These are phyloP conservation scores for Trametes villosa DNA, from an alignment of 768 basidiomycete genomes.

Conservation along the genomic window DNA sequence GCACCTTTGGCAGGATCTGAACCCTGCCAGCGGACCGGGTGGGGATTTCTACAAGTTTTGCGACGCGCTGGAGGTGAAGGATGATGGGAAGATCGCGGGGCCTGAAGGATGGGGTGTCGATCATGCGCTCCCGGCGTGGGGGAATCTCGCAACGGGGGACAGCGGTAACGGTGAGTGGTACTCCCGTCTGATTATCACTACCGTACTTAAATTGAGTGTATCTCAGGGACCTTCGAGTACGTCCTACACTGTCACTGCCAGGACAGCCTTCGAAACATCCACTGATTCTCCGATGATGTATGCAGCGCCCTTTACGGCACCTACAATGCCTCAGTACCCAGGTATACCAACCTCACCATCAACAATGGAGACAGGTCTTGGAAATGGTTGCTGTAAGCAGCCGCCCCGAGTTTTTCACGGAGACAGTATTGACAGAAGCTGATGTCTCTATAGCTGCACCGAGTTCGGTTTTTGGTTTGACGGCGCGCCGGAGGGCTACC, in stretches of 20 bases:
- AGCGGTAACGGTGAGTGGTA: slow-evolving; percentile 46
- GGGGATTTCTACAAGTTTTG: slow-evolving; percentile 58
- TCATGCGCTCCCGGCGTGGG: slow-evolving; percentile 63
- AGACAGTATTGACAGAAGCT: slow-evolving; percentile 45
- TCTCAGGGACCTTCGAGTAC: slow-evolving; percentile 27
- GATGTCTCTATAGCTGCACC: slow-evolving; percentile 56
- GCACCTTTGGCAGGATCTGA: slow-evolving; percentile 61
- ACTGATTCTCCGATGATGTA: no score
- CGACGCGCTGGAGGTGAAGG: slow-evolving; percentile 62
- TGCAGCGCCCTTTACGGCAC: no score
- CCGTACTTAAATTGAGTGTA: neutral
- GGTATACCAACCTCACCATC: neutral
- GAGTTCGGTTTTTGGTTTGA: slow-evolving; percentile 57
- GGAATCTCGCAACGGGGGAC: slow-evolving; percentile 57
- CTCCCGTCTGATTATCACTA: slow-evolving; percentile 44
- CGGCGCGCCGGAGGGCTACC: slow-evolving; percentile 39
- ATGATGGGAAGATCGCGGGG: slow-evolving; percentile 51
- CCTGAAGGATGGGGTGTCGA: slow-evolving; percentile 60
- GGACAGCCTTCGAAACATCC: no score
- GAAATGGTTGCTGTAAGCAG: slow-evolving; percentile 63
- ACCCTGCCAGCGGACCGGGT: slow-evolving; percentile 35
- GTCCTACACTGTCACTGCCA: no score
- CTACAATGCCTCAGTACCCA: no score
- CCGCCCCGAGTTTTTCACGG: neutral
- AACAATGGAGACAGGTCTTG: slow-evolving; percentile 69